Conservation (phyloP, 1,284 basidiomycete species). For the Cutaneotrichosporon sp. region DNA sequence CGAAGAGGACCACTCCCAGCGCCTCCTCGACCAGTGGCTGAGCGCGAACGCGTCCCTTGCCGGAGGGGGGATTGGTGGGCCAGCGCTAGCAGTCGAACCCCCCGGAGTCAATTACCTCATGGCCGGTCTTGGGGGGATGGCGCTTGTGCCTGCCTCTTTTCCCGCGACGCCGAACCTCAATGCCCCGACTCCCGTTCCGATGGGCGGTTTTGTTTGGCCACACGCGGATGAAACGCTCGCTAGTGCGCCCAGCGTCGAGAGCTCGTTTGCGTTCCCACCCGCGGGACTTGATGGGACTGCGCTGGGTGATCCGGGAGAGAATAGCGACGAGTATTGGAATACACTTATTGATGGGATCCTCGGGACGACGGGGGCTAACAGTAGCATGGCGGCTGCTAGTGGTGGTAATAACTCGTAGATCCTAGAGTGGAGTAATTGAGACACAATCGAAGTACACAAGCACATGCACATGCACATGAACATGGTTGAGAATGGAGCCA, state of each 20-base stretch:
- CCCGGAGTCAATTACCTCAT: background rate
- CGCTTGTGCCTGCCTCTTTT: background rate
- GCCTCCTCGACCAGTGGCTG: conserved; percentile 53
- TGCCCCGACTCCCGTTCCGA: conserved; percentile 2
- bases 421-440: background rate
- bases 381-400: conserved; percentile 4
- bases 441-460: background rate
- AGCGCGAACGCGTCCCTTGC: conserved; percentile 46
- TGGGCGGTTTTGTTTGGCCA: conserved; percentile 10
- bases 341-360: conserved; percentile 47
- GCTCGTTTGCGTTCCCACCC: conserved; percentile 3
- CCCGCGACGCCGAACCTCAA: background rate
- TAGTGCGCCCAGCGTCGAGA: conserved; percentile 7
- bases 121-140: background rate
- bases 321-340: conserved; percentile 53
- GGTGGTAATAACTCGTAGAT: conserved; percentile 7
- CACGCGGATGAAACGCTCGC: conserved; percentile 9
- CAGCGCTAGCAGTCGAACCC: conserved; percentile 9
- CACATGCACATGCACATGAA: background rate
- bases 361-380: conserved; percentile 15
- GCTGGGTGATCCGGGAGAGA: conserved; percentile 30
- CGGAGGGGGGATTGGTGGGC: conserved; percentile 29
- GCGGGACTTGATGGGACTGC: conserved; percentile 23
- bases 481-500: background rate
- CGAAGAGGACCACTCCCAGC: conserved; percentile 52